These are phyloP conservation scores for Trypanosoma congolense DNA, from an alignment of 208 protist species.

Conservation along the genomic window DNA sequence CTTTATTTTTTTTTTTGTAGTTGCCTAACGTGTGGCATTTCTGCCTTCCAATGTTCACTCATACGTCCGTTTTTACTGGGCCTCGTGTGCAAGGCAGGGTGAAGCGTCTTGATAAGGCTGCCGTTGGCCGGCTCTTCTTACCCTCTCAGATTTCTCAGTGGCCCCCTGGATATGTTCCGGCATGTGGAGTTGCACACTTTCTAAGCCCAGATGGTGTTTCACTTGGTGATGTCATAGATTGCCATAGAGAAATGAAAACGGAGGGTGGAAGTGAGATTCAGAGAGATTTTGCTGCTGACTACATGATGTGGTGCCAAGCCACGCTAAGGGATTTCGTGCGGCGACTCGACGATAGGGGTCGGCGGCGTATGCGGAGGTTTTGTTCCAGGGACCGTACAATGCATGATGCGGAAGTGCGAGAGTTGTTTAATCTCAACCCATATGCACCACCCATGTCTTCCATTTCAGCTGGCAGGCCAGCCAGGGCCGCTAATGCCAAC, in stretches of 20 bases:
- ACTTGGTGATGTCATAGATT: conserved; percentile 54
- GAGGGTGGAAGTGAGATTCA: conserved; percentile 43
- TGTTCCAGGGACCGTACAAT: neutral
- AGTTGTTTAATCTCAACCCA: conserved; percentile 9
- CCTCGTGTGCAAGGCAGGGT: conserved; percentile 28
- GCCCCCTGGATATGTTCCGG: conserved; percentile 62
- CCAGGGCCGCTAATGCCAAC: neutral
- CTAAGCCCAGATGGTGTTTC: conserved; percentile 50
- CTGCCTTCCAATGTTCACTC: conserved; percentile 8
- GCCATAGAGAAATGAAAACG: conserved; percentile 34
- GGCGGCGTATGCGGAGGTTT: conserved; percentile 2
- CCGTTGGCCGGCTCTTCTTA: conserved; percentile 41
- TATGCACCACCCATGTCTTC: too few species aligned
- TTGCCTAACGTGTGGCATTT: too few species aligned
- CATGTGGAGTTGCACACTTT: conserved; percentile 70
- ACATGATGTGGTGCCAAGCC: conserved; percentile 62
- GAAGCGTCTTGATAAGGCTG: conserved; percentile 32
- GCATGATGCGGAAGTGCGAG: conserved; percentile 15
- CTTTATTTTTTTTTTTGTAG: too few species aligned
- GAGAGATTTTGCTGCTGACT: conserved; percentile 75
- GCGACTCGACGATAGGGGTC: conserved; percentile 6
- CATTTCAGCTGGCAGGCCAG: too few species aligned
- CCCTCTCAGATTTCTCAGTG: conserved; percentile 39
- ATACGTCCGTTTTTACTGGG: neutral
- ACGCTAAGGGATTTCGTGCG: conserved; percentile 41